Evolutionary conservation across 768 basidiomycete genomes (phyloP), one percentile per base, ranked within the genome.

Genomic region (Dioszegia crocea): DNA sequence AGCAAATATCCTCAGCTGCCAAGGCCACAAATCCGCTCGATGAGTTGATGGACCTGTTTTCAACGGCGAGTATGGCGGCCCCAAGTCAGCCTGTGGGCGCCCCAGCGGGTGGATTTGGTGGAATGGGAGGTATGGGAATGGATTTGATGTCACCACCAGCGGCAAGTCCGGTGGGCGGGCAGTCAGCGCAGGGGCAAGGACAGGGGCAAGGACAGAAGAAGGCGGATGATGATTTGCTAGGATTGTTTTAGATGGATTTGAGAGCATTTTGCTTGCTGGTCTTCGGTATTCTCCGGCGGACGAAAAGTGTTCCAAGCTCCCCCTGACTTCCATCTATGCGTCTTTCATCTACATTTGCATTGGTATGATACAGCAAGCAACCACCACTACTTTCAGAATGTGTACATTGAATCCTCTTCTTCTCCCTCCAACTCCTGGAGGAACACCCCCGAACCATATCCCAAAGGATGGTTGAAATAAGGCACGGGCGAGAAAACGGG

Each of bases 21-120:
- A 87, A 88, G 24, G 91, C 90, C 14, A 83, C 83, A 60, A 96
- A 96, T 73, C 92, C 92, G 1, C 80, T 94, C 43, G 91, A 94
- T 76, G 91, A 96, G 74, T 82, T 96, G 11, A 91, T 93, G 23
- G 92, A 91, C 8, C 89, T 96, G 65, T 96, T 96, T 73, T 90
- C 89, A 16, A 80, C 65, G 4, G 59, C 72, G 19, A 64, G 60
- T 24, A 69, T 76, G 61, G 53, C 67, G 17, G 60, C 62, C 10
- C 66, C 72, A 2, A 49, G 65, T 43, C 51, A 56, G 44, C 65
- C 73, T 26, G 39, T 27, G 9, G 45, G 57, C 8, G 38, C 38
- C 10, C 49, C 40, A n/a, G 23, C 27, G 14, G 52, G 17, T 12
- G 40, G 40, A 8, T 43, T 5, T 26, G 24, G 27, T 33, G 59